phyloP scores from a whole-genome alignment of 2,329 filamentous ascomycete species.

The Fusarium irregulare region DNA sequence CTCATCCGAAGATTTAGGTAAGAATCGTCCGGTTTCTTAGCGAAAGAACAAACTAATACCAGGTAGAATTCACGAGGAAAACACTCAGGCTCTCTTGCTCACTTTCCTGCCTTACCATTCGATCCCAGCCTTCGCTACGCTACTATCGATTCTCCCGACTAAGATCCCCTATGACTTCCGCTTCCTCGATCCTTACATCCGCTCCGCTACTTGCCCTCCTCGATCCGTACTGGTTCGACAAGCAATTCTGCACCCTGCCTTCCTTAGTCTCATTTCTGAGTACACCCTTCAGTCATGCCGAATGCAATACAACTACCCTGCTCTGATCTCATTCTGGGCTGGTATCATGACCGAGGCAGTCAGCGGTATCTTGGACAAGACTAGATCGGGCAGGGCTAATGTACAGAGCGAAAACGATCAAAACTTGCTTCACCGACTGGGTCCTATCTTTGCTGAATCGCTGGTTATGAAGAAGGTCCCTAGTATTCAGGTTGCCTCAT shows the following conservation, averaged over 20 bases:
- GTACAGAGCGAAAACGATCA: slow-evolving; percentile 86
- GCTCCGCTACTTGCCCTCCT: slow-evolving; percentile 79
- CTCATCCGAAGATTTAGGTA: slow-evolving; percentile 90
- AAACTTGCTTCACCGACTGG: slow-evolving; percentile 74
- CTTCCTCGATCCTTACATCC: slow-evolving; percentile 88
- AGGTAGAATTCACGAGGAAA: slow-evolving; percentile 87
- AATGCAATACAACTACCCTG: slow-evolving; percentile 77
- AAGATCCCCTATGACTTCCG: slow-evolving; percentile 79
- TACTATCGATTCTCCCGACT: slow-evolving; percentile 87
- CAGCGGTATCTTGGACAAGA: slow-evolving; percentile 81
- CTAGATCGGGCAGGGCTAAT: slow-evolving; percentile 78
- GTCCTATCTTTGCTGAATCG: slow-evolving; percentile 79
- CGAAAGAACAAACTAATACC: slow-evolving; percentile 10
- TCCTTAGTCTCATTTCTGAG: slow-evolving; percentile 80
- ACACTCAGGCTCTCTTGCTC: slow-evolving; percentile 79
- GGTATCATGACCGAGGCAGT: slow-evolving; percentile 87
- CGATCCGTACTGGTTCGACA: slow-evolving; percentile 86
- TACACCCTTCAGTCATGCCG: slow-evolving; percentile 82
- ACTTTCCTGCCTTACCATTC: slow-evolving; percentile 95
- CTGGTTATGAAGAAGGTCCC: slow-evolving; percentile 80
- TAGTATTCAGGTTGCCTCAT: slow-evolving; percentile 85
- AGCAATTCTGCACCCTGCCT: slow-evolving; percentile 79
- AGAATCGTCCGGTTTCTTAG: slow-evolving; percentile 38
- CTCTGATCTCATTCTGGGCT: slow-evolving; percentile 89
- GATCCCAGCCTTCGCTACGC: slow-evolving; percentile 83